Evolutionary conservation across 768 basidiomycete genomes (phyloP), one percentile per base, ranked within the genome.

Genomic region (Mycena rebaudengoi): DNA sequence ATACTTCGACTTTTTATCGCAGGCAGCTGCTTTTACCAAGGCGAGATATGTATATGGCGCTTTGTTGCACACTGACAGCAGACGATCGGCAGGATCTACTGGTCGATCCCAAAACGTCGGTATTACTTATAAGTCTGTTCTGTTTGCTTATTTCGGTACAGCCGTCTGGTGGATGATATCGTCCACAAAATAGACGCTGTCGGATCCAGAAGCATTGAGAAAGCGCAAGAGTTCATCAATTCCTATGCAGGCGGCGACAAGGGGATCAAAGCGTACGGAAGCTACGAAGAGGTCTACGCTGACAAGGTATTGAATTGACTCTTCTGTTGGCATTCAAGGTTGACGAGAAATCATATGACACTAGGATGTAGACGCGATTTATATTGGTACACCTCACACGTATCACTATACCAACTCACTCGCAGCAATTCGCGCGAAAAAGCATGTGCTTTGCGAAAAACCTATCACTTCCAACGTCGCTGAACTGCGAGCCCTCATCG

Each of bases 401-500:
- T 81, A 85, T 62, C 95, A 97, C 79, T 93, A 94, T 73, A 79
- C 82, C 63, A 92, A 93, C 70, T 87, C 93, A 0, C 77, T 89
- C 67, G 89, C 86, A 58, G 91, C 91, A 8, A 86, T 96, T 69
- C 84, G 85, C 65, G 91, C 90, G 5, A 88, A 88, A 60, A 97
- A 96, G 76, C 87, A 95, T 74, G 88, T 96, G 40, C 86, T 96
- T 25, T 92, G 92, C 76, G 95, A 97, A 76, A 96, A 97, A 62
- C 92, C 94, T 0, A 90, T 92, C 52, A 96, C 95, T 1, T 85
- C 82, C 64, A 95, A 94, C 70, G 80, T 84, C 6, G 85, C 88
- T 3, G 94, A 96, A 71, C 81, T 94, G 21, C 84, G 86, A n/a
- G 85, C 88, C 45, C 83, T 97, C 23, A 79, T 95, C 20, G 78